Percentiles rank a stretch among this genome's conserved stretches.
These are phyloP conservation scores for Pythium chondricola DNA, from an alignment of 352 stramenopile genomes.

Conservation along the genomic window DNA sequence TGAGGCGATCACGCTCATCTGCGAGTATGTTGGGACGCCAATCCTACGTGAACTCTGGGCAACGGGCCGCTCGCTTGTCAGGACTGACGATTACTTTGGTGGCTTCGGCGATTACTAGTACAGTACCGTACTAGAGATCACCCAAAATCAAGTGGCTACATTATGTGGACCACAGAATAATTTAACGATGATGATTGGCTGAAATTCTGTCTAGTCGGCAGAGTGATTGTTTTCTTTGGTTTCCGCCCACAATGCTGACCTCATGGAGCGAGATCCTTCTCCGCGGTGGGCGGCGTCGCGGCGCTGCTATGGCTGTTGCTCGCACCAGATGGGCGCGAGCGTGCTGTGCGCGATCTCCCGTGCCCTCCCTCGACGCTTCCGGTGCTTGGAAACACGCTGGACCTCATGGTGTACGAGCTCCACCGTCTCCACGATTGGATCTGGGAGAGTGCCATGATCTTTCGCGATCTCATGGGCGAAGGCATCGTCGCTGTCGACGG, in stretches of 20 bases:
- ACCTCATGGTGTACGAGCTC: slow-evolving; percentile 36
- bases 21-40: too few relatives aligned
- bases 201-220: too few relatives aligned
- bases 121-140: not conserved
- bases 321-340: slow-evolving; percentile 8
- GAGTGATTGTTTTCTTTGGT: not conserved
- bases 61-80: too few relatives aligned
- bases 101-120: not conserved
- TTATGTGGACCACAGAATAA: too few relatives aligned
- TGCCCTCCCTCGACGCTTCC: slow-evolving; percentile 20
- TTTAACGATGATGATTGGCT: too few relatives aligned
- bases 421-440: slow-evolving; percentile 56
- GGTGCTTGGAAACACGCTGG: slow-evolving; percentile 18
- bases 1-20: too few relatives aligned
- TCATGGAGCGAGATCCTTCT: not conserved
- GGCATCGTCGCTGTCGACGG: slow-evolving; percentile 68
- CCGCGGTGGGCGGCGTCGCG: slow-evolving; percentile 5
- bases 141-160: too few relatives aligned
- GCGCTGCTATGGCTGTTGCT: slow-evolving; percentile 4
- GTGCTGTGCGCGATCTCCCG: slow-evolving; percentile 23
- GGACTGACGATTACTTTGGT: too few relatives aligned
- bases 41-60: too few relatives aligned
- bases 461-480: slow-evolving; percentile 53
- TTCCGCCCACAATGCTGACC: not conserved
- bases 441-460: slow-evolving; percentile 35